Evolutionary conservation across 2,329 filamentous ascomycete genomes (phyloP).

Genomic region (Tothia fuscella): DNA sequence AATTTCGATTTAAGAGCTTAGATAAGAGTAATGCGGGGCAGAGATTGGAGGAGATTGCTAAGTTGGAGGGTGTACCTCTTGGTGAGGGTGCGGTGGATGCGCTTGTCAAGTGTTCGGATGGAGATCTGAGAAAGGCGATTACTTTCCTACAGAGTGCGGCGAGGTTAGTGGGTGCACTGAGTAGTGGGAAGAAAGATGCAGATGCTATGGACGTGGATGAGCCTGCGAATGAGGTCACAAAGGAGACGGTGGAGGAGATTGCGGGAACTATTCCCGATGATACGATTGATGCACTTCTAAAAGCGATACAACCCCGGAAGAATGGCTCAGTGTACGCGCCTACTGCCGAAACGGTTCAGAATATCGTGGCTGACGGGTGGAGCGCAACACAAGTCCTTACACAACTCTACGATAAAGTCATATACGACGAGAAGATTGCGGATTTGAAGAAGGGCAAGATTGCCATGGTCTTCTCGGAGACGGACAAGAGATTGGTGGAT

Average conservation of each 20-base stretch:
- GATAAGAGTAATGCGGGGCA: conserved; percentile 74
- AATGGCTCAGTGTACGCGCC: conserved; percentile 55
- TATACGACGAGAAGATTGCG: conserved; percentile 72
- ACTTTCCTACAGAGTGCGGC: conserved; percentile 95
- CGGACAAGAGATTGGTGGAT: conserved; percentile 89
- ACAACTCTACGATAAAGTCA: conserved; percentile 73
- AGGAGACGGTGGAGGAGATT: conserved; percentile 81
- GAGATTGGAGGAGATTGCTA: conserved; percentile 72
- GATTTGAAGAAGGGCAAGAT: conserved; percentile 87
- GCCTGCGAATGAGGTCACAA: conserved; percentile 44
- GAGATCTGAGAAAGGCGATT: conserved; percentile 90
- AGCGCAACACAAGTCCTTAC: conserved; percentile 78
- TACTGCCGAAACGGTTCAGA: conserved; percentile 69
- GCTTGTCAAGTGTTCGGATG: conserved; percentile 78
- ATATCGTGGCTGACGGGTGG: conserved; percentile 94
- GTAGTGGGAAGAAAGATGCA: conserved; percentile 30
- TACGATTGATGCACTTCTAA: conserved; percentile 58
- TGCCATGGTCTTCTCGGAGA: conserved; percentile 77
- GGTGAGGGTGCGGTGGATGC: conserved; percentile 72
- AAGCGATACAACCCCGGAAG: conserved; percentile 63
- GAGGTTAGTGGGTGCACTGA: conserved; percentile 60
- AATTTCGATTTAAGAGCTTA: conserved; percentile 95
- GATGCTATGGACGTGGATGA: conserved; percentile 40
- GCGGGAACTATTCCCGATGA: conserved; percentile 78
- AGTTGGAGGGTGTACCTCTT: conserved; percentile 61